phyloP scores from a whole-genome alignment of 495 filamentous ascomycete genomes.

The Penicillium fimorum region DNA sequence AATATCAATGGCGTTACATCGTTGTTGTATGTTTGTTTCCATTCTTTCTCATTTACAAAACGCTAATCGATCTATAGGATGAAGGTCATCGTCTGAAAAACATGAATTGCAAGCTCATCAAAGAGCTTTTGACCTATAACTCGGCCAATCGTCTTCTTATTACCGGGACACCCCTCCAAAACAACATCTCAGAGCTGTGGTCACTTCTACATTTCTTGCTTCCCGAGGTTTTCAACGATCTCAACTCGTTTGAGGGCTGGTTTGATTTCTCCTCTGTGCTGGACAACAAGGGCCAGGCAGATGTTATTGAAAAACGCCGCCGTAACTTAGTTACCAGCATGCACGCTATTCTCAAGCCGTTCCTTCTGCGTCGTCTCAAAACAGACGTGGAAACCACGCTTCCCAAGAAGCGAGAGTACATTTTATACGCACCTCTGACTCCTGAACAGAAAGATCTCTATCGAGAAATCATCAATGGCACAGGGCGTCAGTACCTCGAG shows the following conservation, averaged over 20 bases:
- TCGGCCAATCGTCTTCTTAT: constrained; percentile 90
- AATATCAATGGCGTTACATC: constrained; percentile 93
- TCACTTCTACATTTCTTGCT: constrained; percentile 91
- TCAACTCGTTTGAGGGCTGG: constrained; percentile 88
- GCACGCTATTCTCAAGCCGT: constrained; percentile 88
- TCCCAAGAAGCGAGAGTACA: constrained; percentile 96
- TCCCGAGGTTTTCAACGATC: constrained; percentile 85
- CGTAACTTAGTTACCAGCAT: constrained; percentile 82
- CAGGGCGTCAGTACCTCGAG: constrained; percentile 77
- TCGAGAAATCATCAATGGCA: constrained; percentile 75
- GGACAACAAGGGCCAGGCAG: constrained; percentile 68
- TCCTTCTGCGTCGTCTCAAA: constrained; percentile 85
- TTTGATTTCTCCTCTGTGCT: constrained; percentile 92
- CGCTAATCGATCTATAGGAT: constrained; percentile 52
- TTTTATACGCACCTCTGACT: constrained; percentile 87
- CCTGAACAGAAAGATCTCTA: constrained; percentile 88
- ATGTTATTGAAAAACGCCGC: constrained; percentile 55
- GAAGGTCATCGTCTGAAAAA: constrained; percentile 98
- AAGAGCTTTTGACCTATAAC: constrained; percentile 79
- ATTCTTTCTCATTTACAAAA: not conserved
- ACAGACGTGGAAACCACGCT: constrained; percentile 85
- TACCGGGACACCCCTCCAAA: constrained; percentile 92
- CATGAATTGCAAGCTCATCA: constrained; percentile 87
- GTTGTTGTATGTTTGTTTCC: constrained; percentile 66
- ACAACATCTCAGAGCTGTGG: constrained; percentile 94